phyloP scores from a whole-genome alignment of 140 eudicot species.

The Ambrosia hybrid region DNA sequence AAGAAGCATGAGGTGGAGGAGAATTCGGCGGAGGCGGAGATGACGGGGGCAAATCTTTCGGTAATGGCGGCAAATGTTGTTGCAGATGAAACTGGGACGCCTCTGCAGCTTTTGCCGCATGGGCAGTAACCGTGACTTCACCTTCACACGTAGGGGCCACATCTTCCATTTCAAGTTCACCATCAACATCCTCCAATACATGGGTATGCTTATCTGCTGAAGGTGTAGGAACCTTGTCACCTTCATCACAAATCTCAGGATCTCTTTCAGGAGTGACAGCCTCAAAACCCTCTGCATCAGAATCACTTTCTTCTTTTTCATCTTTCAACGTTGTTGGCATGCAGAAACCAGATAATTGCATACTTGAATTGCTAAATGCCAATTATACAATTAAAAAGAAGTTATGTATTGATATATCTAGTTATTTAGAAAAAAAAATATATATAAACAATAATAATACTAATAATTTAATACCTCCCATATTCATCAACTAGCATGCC shows the following conservation, averaged over 20 bases:
- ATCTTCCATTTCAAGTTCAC: conserved; percentile 98
- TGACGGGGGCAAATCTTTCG: too few relatives aligned
- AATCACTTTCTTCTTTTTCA: conserved; percentile 75
- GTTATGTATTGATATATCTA: background rate
- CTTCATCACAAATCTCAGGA: conserved; percentile 43
- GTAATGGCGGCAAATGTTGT: conserved; percentile 19
- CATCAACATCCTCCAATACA: conserved; percentile 94
- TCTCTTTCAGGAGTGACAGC: conserved; percentile 90
- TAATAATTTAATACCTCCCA: conserved; percentile 57
- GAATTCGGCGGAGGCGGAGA: too few relatives aligned
- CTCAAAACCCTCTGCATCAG: conserved; percentile 86
- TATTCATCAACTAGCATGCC: conserved; percentile 91
- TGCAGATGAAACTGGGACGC: background rate
- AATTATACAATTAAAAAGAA: conserved; percentile 16
- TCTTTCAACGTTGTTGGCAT: conserved; percentile 89
- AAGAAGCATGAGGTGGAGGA: too few relatives aligned
- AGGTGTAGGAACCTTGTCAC: conserved; percentile 33
- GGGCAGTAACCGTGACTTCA: conserved; percentile 29
- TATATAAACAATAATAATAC: too few relatives aligned
- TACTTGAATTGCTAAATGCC: conserved; percentile 74
- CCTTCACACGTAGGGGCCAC: conserved; percentile 69
- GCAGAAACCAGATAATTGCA: conserved; percentile 75
- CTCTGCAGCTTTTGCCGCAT: conserved; percentile 21
- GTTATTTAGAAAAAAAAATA: background rate
- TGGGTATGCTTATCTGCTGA: conserved; percentile 64